phyloP scores from a whole-genome alignment of 495 filamentous ascomycete species.

The Aspergillus nidulans region DNA sequence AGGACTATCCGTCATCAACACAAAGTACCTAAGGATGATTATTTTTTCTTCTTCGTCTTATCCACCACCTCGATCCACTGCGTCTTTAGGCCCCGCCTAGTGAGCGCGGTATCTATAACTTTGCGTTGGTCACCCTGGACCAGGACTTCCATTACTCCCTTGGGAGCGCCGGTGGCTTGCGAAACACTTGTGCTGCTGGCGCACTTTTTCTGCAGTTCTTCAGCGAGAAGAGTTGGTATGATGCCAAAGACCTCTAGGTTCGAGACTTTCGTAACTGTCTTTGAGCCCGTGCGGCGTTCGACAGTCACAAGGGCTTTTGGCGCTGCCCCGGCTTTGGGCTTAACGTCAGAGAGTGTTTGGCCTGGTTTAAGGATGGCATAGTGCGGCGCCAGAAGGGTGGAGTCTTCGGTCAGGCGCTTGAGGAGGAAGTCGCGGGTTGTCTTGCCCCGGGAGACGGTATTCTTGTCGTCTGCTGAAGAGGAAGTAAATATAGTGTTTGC shows the following conservation, averaged over 20 bases:
- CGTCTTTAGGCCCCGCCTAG: constrained; percentile 52
- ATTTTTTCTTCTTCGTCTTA: constrained; percentile 70
- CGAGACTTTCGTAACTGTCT: constrained; percentile 61
- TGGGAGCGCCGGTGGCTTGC: constrained; percentile 57
- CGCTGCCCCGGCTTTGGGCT: constrained; percentile 56
- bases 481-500: constrained; percentile 56
- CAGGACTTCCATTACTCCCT: constrained; percentile 65
- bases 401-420: constrained; percentile 52
- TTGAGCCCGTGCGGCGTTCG: constrained; percentile 64
- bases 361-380: constrained; percentile 54
- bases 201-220: constrained; percentile 67
- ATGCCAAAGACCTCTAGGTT: constrained; percentile 62
- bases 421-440: constrained; percentile 60
- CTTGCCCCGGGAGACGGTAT: constrained; percentile 52
- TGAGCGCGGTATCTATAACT: constrained; percentile 56
- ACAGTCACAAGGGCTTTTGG: constrained; percentile 57
- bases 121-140: constrained; percentile 66
- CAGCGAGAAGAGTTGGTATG: constrained; percentile 56
- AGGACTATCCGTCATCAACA: neutral
- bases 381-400: constrained; percentile 43
- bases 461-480: constrained; percentile 50
- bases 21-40: neutral
- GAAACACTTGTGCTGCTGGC: constrained; percentile 66
- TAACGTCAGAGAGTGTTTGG: constrained; percentile 48
- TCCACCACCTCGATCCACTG: constrained; percentile 63